Evolutionary conservation across 2,329 filamentous ascomycete species (phyloP).

Genomic region (Aspergillus latus): DNA sequence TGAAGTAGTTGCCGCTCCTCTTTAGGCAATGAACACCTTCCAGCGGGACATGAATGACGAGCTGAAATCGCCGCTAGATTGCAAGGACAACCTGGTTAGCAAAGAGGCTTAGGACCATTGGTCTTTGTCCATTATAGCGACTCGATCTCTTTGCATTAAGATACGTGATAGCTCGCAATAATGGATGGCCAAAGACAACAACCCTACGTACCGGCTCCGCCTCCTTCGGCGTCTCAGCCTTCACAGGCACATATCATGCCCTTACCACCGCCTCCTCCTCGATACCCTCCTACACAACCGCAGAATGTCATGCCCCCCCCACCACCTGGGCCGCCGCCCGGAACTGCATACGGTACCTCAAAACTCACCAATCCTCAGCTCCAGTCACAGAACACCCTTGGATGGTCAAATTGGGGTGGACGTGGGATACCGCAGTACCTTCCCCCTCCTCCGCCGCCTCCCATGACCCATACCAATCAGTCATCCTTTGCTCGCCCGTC

Average conservation of each 20-base stretch:
- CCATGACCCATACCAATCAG: constrained; percentile 56
- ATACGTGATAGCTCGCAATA: constrained; percentile 23
- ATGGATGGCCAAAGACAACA: constrained; percentile 48
- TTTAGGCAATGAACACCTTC: constrained; percentile 8
- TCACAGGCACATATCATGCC: constrained; percentile 51
- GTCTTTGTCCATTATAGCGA: background rate
- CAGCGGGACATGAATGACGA: background rate
- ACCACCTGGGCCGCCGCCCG: constrained; percentile 44
- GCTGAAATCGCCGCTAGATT: background rate
- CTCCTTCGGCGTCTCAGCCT: constrained; percentile 55
- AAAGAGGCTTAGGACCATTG: background rate
- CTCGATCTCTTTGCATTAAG: constrained; percentile 3
- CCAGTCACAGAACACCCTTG: constrained; percentile 23
- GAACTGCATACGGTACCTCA: constrained; percentile 32
- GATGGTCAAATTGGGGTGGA: constrained; percentile 45
- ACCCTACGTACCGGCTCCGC: constrained; percentile 55
- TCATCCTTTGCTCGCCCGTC: constrained; percentile 60
- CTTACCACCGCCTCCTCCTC: constrained; percentile 64
- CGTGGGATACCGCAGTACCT: constrained; percentile 50
- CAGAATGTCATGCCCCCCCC: constrained; percentile 52
- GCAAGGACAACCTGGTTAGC: background rate
- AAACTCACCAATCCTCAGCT: constrained; percentile 23
- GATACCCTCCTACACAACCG: constrained; percentile 47
- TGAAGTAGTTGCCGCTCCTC: background rate
- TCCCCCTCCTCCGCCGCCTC: constrained; percentile 49